Percentiles rank a stretch among this genome's conserved stretches.
Conservation (phyloP, 441 rosid genomes). For the Metrosideros polymorpha region DNA sequence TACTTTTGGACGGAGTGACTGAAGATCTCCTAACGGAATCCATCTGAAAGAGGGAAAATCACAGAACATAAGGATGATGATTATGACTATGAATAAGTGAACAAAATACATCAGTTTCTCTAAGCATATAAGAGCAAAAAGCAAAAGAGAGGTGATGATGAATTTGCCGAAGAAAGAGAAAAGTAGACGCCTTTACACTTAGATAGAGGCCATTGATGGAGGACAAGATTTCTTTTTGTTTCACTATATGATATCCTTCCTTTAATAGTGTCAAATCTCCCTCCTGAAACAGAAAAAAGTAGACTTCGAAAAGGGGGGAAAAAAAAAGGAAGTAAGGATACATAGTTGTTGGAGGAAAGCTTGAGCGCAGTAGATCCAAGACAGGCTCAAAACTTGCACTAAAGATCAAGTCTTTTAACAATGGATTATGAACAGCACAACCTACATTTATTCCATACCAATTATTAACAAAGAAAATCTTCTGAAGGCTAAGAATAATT, state of each 20-base stretch:
- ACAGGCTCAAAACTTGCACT: background rate
- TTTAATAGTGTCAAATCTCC: background rate
- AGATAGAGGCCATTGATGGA: constrained; percentile 16
- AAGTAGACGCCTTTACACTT: constrained; percentile 35
- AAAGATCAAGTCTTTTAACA: background rate
- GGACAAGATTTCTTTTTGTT: constrained; percentile 5
- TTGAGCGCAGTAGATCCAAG: background rate
- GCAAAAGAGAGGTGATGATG: background rate
- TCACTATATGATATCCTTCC: background rate
- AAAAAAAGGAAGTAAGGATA: background rate
- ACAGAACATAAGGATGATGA: background rate
- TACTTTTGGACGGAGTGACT: background rate
- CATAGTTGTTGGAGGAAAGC: background rate
- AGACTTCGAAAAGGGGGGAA: background rate
- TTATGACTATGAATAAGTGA: background rate
- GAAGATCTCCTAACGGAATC: background rate
- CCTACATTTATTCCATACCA: background rate
- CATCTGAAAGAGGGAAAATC: background rate
- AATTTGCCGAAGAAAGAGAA: constrained; percentile 4
- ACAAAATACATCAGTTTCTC: background rate
- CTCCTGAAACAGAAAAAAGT: background rate
- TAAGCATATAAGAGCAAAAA: background rate
- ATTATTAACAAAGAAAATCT: background rate
- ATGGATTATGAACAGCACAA: background rate
- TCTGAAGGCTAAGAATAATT: background rate